Conservation (phyloP, 108 stramenopile species). For the Skeletonema costatum region DNA sequence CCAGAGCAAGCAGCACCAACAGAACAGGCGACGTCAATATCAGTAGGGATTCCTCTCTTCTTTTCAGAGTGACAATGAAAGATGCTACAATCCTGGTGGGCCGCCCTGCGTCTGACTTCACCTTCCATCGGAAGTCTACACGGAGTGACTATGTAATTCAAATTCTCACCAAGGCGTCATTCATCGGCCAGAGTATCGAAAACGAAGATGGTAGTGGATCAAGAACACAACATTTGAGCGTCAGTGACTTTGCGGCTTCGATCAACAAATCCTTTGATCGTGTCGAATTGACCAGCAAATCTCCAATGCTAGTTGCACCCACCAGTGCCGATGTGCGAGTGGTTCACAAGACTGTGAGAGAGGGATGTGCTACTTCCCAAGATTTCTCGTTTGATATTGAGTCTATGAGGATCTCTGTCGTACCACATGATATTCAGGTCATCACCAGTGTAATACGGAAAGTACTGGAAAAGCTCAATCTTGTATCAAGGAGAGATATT, state of each 20-base stretch:
- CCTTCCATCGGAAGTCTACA: constrained; percentile 1
- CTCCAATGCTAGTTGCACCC: constrained; percentile 64
- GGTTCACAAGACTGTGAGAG: constrained; percentile 63
- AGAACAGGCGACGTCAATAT: constrained; percentile 1
- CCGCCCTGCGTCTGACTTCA: constrained; percentile 51
- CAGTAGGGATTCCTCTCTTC: constrained; percentile 63
- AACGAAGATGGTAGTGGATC: constrained; percentile 68
- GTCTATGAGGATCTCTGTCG: constrained; percentile 38
- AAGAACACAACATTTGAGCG: constrained; percentile 69
- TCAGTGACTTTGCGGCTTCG: constrained; percentile 70
- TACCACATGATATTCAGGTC: constrained; percentile 66
- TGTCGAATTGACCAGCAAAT: constrained; percentile 1
- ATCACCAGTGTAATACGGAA: constrained; percentile 54
- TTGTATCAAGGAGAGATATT: constrained; percentile 5
- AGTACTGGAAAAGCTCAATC: constrained; percentile 57
- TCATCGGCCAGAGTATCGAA: constrained; percentile 83
- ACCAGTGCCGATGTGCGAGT: constrained; percentile 65
- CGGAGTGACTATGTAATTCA: constrained; percentile 53
- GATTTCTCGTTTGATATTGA: constrained; percentile 79
- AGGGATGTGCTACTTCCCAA: constrained; percentile 65
- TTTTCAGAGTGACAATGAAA: constrained; percentile 63
- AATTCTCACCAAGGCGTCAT: constrained; percentile 63
- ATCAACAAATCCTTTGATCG: constrained; percentile 60
- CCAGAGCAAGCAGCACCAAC: constrained; percentile 33
- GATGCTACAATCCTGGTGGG: constrained; percentile 70